Evolutionary conservation across 352 stramenopile species (phyloP).

Genomic region (Phytophthora kernoviae): DNA sequence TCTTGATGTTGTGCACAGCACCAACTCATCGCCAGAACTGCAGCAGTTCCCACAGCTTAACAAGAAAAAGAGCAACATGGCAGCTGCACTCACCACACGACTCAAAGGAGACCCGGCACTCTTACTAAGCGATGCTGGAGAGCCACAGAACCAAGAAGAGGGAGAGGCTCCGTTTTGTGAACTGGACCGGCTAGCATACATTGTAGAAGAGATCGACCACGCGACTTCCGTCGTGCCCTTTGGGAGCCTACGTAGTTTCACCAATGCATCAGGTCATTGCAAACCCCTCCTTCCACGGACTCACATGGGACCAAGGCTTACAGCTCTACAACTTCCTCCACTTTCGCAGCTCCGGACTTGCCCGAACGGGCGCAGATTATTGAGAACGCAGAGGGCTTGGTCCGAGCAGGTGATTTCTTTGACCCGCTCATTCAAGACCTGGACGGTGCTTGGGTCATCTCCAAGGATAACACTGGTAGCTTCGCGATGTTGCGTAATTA

Average conservation of each 20-base stretch:
- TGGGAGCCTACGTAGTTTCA: conserved; percentile 74
- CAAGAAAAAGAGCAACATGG: conserved; percentile 59
- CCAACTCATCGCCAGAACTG: conserved; percentile 74
- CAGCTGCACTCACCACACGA: conserved; percentile 46
- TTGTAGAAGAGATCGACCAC: conserved; percentile 74
- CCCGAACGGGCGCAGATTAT: conserved; percentile 64
- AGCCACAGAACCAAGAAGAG: conserved; percentile 47
- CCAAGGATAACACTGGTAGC: conserved; percentile 66
- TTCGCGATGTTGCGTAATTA: conserved; percentile 72
- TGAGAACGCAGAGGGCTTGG: conserved; percentile 52
- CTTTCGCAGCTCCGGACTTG: conserved; percentile 67
- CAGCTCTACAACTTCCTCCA: conserved; percentile 84
- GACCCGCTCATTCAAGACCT: conserved; percentile 73
- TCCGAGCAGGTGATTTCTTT: conserved; percentile 72
- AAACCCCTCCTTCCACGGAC: conserved; percentile 72
- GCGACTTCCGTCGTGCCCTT: conserved; percentile 58
- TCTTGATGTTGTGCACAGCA: conserved; percentile 37
- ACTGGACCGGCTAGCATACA: conserved; percentile 69
- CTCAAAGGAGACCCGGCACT: conserved; percentile 76
- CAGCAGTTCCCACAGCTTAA: conserved; percentile 80
- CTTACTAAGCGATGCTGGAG: conserved; percentile 42
- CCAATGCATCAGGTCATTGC: conserved; percentile 68
- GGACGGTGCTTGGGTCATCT: conserved; percentile 63
- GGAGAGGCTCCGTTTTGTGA: conserved; percentile 58
- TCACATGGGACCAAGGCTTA: conserved; percentile 62